Base-by-base conservation (phyloP, 352 stramenopile species). In the Phytophthora quininea region DNA sequence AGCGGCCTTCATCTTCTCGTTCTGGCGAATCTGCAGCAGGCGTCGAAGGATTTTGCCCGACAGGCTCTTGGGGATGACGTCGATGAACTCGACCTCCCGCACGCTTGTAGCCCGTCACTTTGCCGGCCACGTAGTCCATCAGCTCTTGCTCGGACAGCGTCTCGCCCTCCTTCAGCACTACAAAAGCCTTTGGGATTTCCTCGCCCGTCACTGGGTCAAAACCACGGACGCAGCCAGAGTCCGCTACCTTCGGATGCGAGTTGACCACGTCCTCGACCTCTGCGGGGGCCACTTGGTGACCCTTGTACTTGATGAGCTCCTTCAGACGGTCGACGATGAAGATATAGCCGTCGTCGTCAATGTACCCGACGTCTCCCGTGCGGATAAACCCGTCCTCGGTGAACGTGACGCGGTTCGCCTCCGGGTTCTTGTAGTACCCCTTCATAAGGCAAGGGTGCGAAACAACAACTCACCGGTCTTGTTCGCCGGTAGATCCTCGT, bases 271-370 rank as follows among this genome's bases (percentile, higher is more conserved):
- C 93, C 67, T 98, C 96, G 10, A 98, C 73, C 69, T 98, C 93
- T 0, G 95, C 95, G 12, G 94, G 96, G 8, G 95, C 89, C 9
- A 98, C 79, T 58, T 97, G 94, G 58, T 96, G 95, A 11, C 92
- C 94, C 59, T 97, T 97, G 63, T 97, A 93, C 80, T 98, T 98
- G 74, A 98, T 98, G 2, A 98, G 69, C 69, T 98, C 94, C 80
- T 98, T 98, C 15, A 88, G 67, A n/a, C 96, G 76, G 71, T 98
- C 96, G 0, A 92, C 89, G 31, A 98, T 95, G 60, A 88, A 97
- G 19, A 98, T 88, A 67, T 82, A 98, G 9, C 92, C 93, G 42
- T 98, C 91, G n/a, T 97, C 85, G 66, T 98, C 94, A 40, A 98
- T 93, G 51, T 92, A 90, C 7, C 84, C 92, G 29, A 98, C 71